Evolutionary conservation across 768 basidiomycete genomes (phyloP).

Genomic region (Hericium erinaceus): DNA sequence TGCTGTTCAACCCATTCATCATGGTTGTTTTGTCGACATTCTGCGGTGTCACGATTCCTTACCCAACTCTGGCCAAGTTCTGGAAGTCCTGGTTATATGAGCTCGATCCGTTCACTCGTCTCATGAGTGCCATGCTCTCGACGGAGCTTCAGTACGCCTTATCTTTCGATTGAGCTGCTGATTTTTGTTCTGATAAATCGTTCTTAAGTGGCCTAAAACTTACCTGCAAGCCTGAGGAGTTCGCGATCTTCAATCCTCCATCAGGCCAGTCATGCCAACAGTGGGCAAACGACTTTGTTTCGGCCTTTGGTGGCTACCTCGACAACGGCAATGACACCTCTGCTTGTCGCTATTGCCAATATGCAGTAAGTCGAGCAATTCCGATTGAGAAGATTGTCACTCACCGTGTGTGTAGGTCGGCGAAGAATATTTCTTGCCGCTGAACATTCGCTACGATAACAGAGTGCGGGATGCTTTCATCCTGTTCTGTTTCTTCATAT

Average conservation of each 20-base stretch:
- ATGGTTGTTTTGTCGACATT: slow-evolving; percentile 56
- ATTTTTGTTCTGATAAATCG: not conserved
- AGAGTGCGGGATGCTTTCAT: slow-evolving; percentile 66
- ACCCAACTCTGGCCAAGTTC: slow-evolving; percentile 50
- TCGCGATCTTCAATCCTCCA: slow-evolving; percentile 63
- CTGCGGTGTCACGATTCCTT: slow-evolving; percentile 77
- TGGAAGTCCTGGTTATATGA: slow-evolving; percentile 78
- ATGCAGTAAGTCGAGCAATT: slow-evolving; percentile 7
- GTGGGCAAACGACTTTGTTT: slow-evolving; percentile 63
- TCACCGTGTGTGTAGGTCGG: slow-evolving; percentile 30
- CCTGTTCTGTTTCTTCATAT: slow-evolving; percentile 54
- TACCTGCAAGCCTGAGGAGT: slow-evolving; percentile 57
- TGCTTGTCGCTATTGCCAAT: slow-evolving; percentile 69
- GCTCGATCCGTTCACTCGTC: slow-evolving; percentile 60
- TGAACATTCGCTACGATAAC: slow-evolving; percentile 53
- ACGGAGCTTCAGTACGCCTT: slow-evolving; percentile 60
- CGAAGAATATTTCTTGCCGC: slow-evolving; percentile 55
- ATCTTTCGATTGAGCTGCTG: not conserved
- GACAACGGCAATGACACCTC: slow-evolving; percentile 50
- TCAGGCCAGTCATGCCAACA: slow-evolving; percentile 56
- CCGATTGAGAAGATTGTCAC: no score
- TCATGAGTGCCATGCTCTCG: slow-evolving; percentile 62
- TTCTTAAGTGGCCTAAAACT: slow-evolving; percentile 48
- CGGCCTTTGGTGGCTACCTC: slow-evolving; percentile 61
- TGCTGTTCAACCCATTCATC: slow-evolving; percentile 74